Evolutionary conservation across 164 flowering plant species (phyloP), one percentile per base, ranked within the genome.

Genomic region (Stephania japonica): DNA sequence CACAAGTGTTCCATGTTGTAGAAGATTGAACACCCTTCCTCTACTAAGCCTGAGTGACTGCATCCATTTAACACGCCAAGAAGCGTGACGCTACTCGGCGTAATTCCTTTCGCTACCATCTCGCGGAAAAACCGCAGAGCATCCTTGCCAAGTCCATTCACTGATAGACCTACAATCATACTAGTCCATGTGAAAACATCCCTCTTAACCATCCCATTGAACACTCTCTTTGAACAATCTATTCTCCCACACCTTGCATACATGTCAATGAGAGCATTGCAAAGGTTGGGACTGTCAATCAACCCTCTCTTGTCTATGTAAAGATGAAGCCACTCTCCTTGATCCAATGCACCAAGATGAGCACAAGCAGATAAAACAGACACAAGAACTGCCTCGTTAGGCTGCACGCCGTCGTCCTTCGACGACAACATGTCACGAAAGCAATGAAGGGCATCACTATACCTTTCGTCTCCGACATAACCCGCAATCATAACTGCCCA

Each of bases 171-270:
- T 24, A 83, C 71, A 13, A 86, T 83, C 82, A 87, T 76, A 75
- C 86, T 82, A 10, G 87, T 86, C 75, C 73, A 87, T 27, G 80
- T 82, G 27, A 73, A 78, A 23, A 81, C 80, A 73, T 87, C 85
- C 24, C 70, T 81, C 9, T 43, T 68, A 26, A 50, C 23, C 43
- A 79, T 68, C 11, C 67, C 66, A 42, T 73, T 67, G 42, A 86
- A 87, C 24, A 87, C 78, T 42, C 62, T 70, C 4, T n/a, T 43
- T 8, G 85, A 86, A 68, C 73, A 70, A 47, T 82, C 82, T 67
- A 84, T 78, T 27, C 76, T 76, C 77, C 92, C 89, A 83, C 92
- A 89, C 78, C 87, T 89, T 18, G 87, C 81, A 68, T 89, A 86
- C 92, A 87, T 87, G 68, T 89, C 89, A 68, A 88, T 84, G 32